A percentile compares a stretch with the other conserved stretches of the same genome.
Evolutionary conservation across 305 asterid genomes (phyloP).

Genomic region (Fraxinus nigra): DNA sequence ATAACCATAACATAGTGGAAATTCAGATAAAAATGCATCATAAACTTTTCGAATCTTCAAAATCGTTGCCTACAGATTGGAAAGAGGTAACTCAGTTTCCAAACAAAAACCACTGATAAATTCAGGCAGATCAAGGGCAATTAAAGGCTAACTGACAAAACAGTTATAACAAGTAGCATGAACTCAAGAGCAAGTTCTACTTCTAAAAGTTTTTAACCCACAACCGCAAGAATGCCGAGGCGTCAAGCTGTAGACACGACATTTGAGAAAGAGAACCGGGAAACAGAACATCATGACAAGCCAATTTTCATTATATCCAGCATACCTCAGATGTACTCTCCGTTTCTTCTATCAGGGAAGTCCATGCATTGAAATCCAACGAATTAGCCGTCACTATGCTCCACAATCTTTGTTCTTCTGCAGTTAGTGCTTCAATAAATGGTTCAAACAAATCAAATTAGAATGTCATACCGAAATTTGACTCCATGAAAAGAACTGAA

Average conservation of each 20-base stretch:
- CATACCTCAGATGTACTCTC: constrained; percentile 89
- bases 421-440: constrained; percentile 58
- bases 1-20: constrained; percentile 96
- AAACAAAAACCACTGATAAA: neutral
- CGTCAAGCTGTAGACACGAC: constrained; percentile 1
- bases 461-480: constrained; percentile 5
- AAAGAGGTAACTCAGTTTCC: neutral
- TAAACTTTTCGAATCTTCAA: constrained; percentile 80
- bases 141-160: neutral
- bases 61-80: constrained; percentile 59
- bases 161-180: neutral
- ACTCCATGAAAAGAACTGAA: neutral
- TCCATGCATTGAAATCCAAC: constrained; percentile 88
- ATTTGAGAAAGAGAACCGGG: neutral
- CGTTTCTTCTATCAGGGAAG: constrained; percentile 87
- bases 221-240: constrained; percentile 1
- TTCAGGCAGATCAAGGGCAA: neutral
- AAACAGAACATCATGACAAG: constrained; percentile 1
- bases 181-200: neutral
- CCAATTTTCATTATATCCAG: neutral
- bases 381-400: constrained; percentile 84
- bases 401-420: constrained; percentile 96
- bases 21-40: constrained; percentile 87
- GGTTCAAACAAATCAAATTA: neutral
- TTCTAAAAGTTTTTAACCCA: neutral